Base-by-base conservation (phyloP, 192 early-diverging fungal species). In the Dimargaris cristalligena region DNA sequence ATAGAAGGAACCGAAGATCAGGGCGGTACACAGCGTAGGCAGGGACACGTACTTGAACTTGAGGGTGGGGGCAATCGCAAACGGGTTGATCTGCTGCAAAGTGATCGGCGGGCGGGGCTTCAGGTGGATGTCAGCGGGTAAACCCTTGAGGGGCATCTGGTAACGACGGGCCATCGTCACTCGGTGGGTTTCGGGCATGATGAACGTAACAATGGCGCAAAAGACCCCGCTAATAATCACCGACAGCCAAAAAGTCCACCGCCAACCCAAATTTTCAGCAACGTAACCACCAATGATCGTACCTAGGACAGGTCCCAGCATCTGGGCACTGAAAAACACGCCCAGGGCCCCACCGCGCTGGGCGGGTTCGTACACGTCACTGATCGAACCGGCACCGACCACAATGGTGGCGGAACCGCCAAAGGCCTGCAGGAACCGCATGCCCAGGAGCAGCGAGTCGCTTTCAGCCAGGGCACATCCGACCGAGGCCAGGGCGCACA, bases 101-200 rank as follows among this genome's bases (percentile, higher is more conserved):
- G 25, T 18, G 55, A 60, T 26, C 48, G 58, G 34, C 48, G 44
- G 30, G 45, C 55, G 4, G 41, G 25, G 49, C 34, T 49, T 28
- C 3, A 56, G 31, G 54, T 56, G 54, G 4, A 33, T 56, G 1
- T 6, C 44, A 26, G 47, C 60, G 48, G 74, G 70, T 11, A 71
- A 65, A 28, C 65, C 65, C n/a, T 69, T 59, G 9, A 61, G 68
- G 46, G 65, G 66, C 13, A 76, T 72, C 10, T 8, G 13, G 41
- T 68, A 34, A 32, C 59, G 63, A n/a, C 44, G 46, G 4, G 71
- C 34, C 14, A 76, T 68, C 8, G 68, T 60, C 14, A 63, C 52
- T 30, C 74, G 68, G 22, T 72, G 69, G 0, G 83, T 85, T 62
- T 85, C 83, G 18, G 81, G 78, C 54, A 81, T 49, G 28, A 77